A percentile compares a stretch with the other conserved stretches of the same genome.
Conservation (phyloP, 1,284 basidiomycete genomes). For the Ceratobasidium papillatum region DNA sequence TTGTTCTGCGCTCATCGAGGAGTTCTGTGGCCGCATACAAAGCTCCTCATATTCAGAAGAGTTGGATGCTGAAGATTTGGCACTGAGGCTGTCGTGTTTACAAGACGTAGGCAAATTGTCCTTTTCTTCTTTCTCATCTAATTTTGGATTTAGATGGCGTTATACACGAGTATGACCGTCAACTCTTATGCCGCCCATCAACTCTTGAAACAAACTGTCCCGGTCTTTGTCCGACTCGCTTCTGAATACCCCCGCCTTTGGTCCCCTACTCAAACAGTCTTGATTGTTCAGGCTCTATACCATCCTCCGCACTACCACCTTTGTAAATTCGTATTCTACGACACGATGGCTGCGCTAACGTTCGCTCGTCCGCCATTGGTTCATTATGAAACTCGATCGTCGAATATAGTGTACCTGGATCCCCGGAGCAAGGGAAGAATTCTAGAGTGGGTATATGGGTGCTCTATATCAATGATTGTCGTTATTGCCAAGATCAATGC, state of each 20-base stretch:
- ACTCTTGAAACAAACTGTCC: background rate
- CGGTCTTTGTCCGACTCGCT: slow-evolving; percentile 3
- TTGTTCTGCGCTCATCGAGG: background rate
- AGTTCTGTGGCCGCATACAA: background rate
- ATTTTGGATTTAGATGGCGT: background rate
- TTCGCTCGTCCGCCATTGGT: background rate
- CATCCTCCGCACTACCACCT: background rate
- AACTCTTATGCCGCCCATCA: background rate
- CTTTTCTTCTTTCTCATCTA: background rate
- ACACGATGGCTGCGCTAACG: background rate
- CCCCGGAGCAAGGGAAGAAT: background rate
- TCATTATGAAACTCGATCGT: background rate
- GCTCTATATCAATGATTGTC: background rate
- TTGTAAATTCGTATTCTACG: background rate
- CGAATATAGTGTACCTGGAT: too few species aligned
- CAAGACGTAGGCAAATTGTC: background rate
- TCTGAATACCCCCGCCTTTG: background rate
- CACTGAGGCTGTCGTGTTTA: background rate
- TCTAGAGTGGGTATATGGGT: slow-evolving; percentile 14
- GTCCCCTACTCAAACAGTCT: background rate
- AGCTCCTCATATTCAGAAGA: background rate
- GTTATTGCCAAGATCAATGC: slow-evolving; percentile 5
- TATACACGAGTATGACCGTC: background rate
- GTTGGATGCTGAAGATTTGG: background rate
- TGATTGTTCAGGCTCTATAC: background rate